Base-by-base conservation (phyloP, 495 filamentous ascomycete species). In the Aspergillus indologenus region DNA sequence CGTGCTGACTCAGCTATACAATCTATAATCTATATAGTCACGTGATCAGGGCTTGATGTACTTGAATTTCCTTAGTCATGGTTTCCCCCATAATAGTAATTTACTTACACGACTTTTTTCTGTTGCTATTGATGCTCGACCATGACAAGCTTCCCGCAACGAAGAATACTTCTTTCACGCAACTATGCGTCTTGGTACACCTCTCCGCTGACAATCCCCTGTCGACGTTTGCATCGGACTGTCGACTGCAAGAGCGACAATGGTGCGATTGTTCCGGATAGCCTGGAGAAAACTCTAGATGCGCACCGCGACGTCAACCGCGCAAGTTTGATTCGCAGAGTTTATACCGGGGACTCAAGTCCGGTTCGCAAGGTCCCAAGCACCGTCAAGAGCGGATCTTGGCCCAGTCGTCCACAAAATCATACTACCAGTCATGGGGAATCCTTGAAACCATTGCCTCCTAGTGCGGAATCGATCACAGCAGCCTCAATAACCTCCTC, bases 291-390 rank as follows among this genome's bases (percentile, higher is more conserved):
- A 53, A 84, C 82, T 3, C 71, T 84, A 45, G 75, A 80, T 55
- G 79, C 79, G 20, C 82, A 84, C 62, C 80, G 81, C 42, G 63
- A 62, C 8, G 64, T 69, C 14, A 85, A 85, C 61, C 72, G 76
- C 53, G 69, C 71, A 22, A 62, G 71, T 18, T 50, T 80, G 24
- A 70, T 83, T 29, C 78, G 79, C 42, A 29, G 9, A 29, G 26
- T 29, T 9, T 9, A 3, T 9, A 9, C 9, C 26, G 4, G 26
- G n/a, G 26, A 3, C 26, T 29, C 26, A 40, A 40, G 34, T 40
- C 34, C 5, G 12, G 2, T 15, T 7, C 34, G 5, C 12, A 78
- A 75, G 57, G 45, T 71, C 5, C 34, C 34, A 15, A 9, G 6
- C 12, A 15, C 5, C 3, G 34, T 40, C 34, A 15, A 7, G 34